Evolutionary conservation across 192 early-diverging fungal species (phyloP), one percentile per base, ranked within the genome.

Genomic region (Coemansia sp.): DNA sequence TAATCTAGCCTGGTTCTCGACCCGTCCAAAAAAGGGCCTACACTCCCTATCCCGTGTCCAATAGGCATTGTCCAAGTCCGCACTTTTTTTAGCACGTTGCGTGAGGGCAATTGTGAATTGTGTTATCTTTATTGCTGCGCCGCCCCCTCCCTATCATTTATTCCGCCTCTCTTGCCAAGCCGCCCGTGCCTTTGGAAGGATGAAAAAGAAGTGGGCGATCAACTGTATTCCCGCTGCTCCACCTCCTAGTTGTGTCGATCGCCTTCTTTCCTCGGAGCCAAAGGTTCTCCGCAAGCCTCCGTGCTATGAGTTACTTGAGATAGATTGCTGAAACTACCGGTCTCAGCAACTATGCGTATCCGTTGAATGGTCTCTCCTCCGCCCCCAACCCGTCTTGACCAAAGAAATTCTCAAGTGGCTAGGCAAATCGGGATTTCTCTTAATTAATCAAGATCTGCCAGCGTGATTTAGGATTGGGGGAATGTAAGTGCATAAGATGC

Each of bases 31-130:
- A 46, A 53, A 53, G 3, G 3, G 27, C 27, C 27, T 27, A 27
- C 27, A 3, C 12, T 3, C 53, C 53, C 16, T 60, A 24, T 34
- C 57, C 57, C 57, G 33, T 60, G 55, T 27, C 80, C 80, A 83
- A 83, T 83, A 63, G 72, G 47, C 69, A 83, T 78, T 70, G 64
- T 78, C 75, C 80, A 82, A 65, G 71, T 70, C 46, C 44, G 5
- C 61, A 22, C 65, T 58, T 66, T 66, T 29, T 50, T 7, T 10
- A 36, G 27, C 53, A 60, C 57, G 57, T 60, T 33, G 31, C 57
- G 36, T n/a, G 18, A 34, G 18, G 5, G 3, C 57, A 36, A 60
- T 57, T 50, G 49, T 50, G 49, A 50, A 50, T 50, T 50, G 49
- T 50, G 49, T n/a, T 34, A 61, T 61, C 49, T n/a, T 22, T 27